Evolutionary conservation across 1,284 basidiomycete species (phyloP), one percentile per base, ranked within the genome.

Genomic region (Ustilago tritici): DNA sequence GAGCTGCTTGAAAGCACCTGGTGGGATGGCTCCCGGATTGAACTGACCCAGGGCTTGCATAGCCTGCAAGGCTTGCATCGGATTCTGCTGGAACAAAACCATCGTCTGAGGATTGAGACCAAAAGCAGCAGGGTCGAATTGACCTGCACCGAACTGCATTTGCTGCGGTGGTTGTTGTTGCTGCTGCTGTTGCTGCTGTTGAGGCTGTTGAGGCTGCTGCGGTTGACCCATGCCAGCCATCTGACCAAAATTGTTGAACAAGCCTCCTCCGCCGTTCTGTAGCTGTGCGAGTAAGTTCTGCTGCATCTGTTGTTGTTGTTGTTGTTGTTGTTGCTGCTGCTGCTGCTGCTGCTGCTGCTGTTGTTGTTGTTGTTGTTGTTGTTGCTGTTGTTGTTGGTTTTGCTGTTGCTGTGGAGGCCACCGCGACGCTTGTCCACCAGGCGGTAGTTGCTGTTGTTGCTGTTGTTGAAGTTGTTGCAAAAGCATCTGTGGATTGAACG

Each of bases 1-100:
- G 65, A 71, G 69, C 62, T 78, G 76, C 14, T 68, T 67, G 61
- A 72, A 72, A 36, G 66, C 65, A 35, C 61, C 66, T 7, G 61
- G 70, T 11, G 69, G 74, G 31, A 77, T 69, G 4, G 65, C 65
- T 41, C 61, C 69, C 0, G 74, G 74, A 28, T 77, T 72, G 62
- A 72, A 66, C 58, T 72, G 69, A 28, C 74, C 70, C 12, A 78
- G 55, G 1, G 70, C 67, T 54, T 78, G 70, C 75, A 78, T 78
- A 12, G 70, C 75, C 55, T 77, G 70, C 70, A 77, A 72, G 4
- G 74, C 74, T 40, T 77, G 75, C 75, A 77, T 69, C 8, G 75
- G 70, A 28, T 72, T 73, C 64, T 78, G 75, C 57, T 70, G 66
- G 28, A 78, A 70, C 40, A 73, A 31, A 1, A 70, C 70, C 66